Evolutionary conservation across 2,329 filamentous ascomycete species (phyloP), one percentile per base, ranked within the genome.

Genomic region (Cordyceps pruinosa): DNA sequence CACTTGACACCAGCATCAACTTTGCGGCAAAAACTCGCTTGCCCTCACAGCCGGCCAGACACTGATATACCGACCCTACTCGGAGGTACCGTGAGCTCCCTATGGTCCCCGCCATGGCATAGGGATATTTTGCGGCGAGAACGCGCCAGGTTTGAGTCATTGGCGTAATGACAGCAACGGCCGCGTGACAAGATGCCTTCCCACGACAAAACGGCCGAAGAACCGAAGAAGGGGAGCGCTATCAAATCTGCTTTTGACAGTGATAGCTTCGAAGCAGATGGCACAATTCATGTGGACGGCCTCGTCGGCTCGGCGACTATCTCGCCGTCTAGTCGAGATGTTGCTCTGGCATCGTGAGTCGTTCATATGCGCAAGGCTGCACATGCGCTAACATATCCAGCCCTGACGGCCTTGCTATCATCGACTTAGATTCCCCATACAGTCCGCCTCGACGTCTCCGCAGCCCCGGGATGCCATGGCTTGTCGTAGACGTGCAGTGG

Each of bases 401-500:
- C 15, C 47, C 89, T 54, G 88, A 94, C 66, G 92, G 92, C 47
- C 80, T 97, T 56, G 87, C 93, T 68, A 90, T 97, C 63, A 92
- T 97, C 66, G 92, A 97, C 66, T 79, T 97, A 47, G 92, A 97
- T 73, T 91, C 86, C 12, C 90, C 90, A 1, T 94, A 91, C 68
- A 94, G 88, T 59, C 87, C 88, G 10, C 93, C 93, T 19, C 87
- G 91, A 19, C 87, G 91, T 65, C 80, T 97, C 48, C 81, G 80
- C 64, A 88, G 88, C 61, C 90, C 96, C 72, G 88, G 90, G 56
- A 86, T 90, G 44, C 88, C 90, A n/a, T 97, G 92, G 90, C 85
- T 96, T 52, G 92, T 96, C 5, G 91, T 93, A 12, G 93, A 97
- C 71, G 92, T 96, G 30, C 93, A 97, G 72, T 97, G 93, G 93